phyloP scores from a whole-genome alignment of 78 protist species.

The Chrysochromulina tobinii region DNA sequence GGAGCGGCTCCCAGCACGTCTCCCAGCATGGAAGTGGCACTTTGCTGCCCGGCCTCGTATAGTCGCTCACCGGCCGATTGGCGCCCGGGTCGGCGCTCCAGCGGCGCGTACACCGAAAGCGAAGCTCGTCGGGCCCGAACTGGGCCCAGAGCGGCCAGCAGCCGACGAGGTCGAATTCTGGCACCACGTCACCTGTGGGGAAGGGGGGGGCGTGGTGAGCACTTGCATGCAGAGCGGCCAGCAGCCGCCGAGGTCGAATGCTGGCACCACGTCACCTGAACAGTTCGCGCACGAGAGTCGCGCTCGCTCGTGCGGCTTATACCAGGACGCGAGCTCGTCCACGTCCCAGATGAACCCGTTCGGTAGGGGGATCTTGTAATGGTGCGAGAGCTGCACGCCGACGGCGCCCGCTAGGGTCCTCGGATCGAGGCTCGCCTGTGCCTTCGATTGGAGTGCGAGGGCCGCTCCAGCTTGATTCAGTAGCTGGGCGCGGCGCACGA shows the following conservation, averaged over 20 bases:
- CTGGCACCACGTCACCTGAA: background rate
- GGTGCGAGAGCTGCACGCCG: background rate
- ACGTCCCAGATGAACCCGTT: background rate
- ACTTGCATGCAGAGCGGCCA: too few species aligned
- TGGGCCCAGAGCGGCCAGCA: slow-evolving; percentile 32
- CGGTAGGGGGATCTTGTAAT: background rate
- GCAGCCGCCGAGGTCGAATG: background rate
- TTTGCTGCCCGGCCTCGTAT: background rate
- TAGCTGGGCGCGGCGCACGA: background rate
- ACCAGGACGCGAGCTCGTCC: background rate
- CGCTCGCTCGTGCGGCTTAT: background rate
- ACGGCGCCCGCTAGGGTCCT: background rate
- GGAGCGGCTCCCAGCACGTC: background rate
- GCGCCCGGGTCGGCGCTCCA: background rate
- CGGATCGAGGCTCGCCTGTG: background rate
- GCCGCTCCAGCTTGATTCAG: background rate
- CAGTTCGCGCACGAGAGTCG: background rate
- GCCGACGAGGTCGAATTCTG: background rate
- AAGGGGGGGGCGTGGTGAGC: too few species aligned
- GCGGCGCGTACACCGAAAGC: background rate
- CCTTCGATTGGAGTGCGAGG: background rate
- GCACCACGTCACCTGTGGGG: background rate
- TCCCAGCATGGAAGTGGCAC: slow-evolving; percentile 6
- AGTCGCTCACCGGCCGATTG: background rate
- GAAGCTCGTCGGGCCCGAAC: slow-evolving; percentile 15